Conservation (phyloP, 106 monocot species). For the Hemerocallis citrina region DNA sequence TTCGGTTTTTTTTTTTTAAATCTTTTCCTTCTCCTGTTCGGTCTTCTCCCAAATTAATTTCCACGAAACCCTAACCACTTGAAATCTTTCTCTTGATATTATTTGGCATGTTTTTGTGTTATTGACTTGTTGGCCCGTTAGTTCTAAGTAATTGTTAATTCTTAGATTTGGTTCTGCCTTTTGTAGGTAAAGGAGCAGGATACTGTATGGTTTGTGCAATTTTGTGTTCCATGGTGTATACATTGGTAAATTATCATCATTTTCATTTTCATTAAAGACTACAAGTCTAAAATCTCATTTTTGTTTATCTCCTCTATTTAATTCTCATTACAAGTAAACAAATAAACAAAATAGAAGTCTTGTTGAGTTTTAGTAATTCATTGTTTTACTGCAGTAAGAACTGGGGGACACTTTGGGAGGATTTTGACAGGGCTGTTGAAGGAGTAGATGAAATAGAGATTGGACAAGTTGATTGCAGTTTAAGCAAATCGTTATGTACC, state of each 20-base stretch:
- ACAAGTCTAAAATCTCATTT: neutral
- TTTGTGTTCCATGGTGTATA: slow-evolving; percentile 99
- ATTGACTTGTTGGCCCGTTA: neutral
- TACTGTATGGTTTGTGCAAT: slow-evolving; percentile 88
- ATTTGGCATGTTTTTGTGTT: neutral
- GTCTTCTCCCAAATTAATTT: no score
- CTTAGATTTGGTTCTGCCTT: slow-evolving; percentile 7
- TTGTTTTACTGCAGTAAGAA: slow-evolving; percentile 94
- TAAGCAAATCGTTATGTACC: slow-evolving; percentile 52
- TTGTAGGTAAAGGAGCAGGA: slow-evolving; percentile 93
- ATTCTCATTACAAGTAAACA: no score
- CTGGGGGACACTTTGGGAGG: slow-evolving; percentile 90
- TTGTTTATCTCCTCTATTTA: neutral
- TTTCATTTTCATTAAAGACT: neutral
- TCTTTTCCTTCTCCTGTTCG: no score
- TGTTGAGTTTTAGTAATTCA: neutral
- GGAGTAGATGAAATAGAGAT: slow-evolving; percentile 92
- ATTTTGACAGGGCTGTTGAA: slow-evolving; percentile 70
- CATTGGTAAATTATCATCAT: slow-evolving; percentile 49
- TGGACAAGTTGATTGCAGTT: slow-evolving; percentile 81
- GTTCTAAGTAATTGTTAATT: neutral
- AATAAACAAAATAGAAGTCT: no score
- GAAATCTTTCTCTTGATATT: neutral
- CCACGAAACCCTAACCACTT: no score
- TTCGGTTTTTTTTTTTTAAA: no score